phyloP scores from a whole-genome alignment of 345 rosid genomes.

The Populus simonii region DNA sequence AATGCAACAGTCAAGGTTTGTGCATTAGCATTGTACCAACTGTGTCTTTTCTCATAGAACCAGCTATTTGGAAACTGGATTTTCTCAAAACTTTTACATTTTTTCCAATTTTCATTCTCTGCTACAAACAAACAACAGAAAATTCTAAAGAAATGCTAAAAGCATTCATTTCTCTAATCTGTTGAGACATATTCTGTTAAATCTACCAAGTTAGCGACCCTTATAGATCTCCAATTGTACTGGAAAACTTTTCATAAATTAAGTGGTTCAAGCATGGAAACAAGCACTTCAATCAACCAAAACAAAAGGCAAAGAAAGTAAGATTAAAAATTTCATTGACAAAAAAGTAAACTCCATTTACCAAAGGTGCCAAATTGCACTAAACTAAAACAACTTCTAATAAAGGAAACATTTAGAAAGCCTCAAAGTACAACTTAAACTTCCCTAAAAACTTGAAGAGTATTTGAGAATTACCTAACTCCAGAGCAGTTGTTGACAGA shows the following conservation, averaged over 20 bases:
- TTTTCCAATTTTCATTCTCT: neutral
- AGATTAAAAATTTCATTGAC: conserved; percentile 9
- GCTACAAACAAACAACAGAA: neutral
- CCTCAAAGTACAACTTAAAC: conserved; percentile 33
- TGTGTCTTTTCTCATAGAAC: neutral
- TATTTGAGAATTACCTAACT: conserved; percentile 37
- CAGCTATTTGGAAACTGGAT: neutral
- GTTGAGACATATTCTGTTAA: neutral
- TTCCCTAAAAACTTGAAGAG: conserved; percentile 30
- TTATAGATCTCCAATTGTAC: neutral
- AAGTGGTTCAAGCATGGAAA: neutral
- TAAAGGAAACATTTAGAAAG: conserved; percentile 10
- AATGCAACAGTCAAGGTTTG: neutral
- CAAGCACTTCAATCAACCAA: neutral
- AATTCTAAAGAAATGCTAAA: neutral
- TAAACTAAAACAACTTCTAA: conserved; percentile 14
- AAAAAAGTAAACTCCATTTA: conserved; percentile 7
- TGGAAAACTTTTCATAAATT: neutral
- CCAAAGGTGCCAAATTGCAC: conserved; percentile 14
- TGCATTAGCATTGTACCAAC: neutral
- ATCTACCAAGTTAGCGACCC: neutral
- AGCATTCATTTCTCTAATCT: neutral
- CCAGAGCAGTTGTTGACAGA: conserved; percentile 29
- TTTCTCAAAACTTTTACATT: neutral
- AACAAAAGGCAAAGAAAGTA: neutral